Percentiles rank a stretch among this genome's conserved stretches.
Conservation (phyloP, 2,329 filamentous ascomycete genomes). For the Talaromyces marneffei region DNA sequence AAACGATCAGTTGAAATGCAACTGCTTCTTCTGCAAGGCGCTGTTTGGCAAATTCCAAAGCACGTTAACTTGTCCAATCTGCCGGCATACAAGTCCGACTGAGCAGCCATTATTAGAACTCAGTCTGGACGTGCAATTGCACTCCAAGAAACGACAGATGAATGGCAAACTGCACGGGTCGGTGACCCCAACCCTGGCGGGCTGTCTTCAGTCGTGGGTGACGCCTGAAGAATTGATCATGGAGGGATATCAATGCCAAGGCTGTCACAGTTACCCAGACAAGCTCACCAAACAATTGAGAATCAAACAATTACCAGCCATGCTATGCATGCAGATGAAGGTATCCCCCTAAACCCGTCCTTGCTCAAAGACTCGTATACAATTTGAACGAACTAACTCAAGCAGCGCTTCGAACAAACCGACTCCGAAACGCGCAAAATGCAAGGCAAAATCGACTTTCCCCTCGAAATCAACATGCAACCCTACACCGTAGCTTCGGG, state of each 20-base stretch:
- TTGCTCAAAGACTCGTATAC: neutral
- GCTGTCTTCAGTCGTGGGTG: conserved; percentile 83
- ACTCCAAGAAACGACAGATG: conserved; percentile 50
- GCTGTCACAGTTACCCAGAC: conserved; percentile 65
- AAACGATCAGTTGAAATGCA: conserved; percentile 51
- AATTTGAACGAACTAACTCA: neutral
- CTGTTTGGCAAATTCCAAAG: conserved; percentile 90
- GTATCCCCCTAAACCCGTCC: conserved; percentile 38
- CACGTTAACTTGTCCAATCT: conserved; percentile 85
- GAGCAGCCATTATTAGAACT: conserved; percentile 88
- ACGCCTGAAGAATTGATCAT: conserved; percentile 66
- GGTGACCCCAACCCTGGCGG: conserved; percentile 54
- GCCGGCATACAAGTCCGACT: conserved; percentile 72
- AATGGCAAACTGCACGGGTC: conserved; percentile 37
- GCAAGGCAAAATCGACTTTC: conserved; percentile 78
- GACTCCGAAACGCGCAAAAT: conserved; percentile 77
- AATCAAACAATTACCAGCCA: conserved; percentile 79
- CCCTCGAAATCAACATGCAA: conserved; percentile 79
- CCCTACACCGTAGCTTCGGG: conserved; percentile 66
- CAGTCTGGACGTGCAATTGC: conserved; percentile 76
- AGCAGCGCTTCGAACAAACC: conserved; percentile 66
- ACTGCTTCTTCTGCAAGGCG: conserved; percentile 87
- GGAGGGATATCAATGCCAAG: conserved; percentile 81
- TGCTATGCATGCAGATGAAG: conserved; percentile 89
- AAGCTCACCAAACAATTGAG: conserved; percentile 78